These are phyloP conservation scores for Metschnikowia rubicola DNA, from an alignment of 805 yeast genomes.

Conservation along the genomic window DNA sequence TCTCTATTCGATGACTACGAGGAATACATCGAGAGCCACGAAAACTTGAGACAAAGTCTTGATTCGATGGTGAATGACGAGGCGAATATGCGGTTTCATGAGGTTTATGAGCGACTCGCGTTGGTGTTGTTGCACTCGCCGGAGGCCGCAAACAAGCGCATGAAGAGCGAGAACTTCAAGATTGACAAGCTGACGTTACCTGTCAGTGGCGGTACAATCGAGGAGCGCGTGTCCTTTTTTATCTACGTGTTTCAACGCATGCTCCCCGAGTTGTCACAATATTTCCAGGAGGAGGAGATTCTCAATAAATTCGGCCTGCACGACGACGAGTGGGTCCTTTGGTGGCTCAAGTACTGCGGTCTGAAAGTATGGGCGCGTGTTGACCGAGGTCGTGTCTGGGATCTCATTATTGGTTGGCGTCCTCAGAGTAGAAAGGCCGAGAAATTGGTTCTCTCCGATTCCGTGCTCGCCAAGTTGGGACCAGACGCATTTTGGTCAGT, in stretches of 20 bases:
- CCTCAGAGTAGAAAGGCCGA: slow-evolving; percentile 28
- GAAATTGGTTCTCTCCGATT: slow-evolving; percentile 28
- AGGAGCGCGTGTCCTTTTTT: slow-evolving; percentile 67
- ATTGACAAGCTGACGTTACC: slow-evolving; percentile 41
- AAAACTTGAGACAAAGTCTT: slow-evolving; percentile 22
- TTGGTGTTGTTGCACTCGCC: slow-evolving; percentile 76
- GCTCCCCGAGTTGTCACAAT: slow-evolving; percentile 73
- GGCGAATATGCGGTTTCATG: slow-evolving; percentile 52
- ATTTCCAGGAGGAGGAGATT: slow-evolving; percentile 77
- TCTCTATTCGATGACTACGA: slow-evolving; percentile 37
- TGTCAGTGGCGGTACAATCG: slow-evolving; percentile 58
- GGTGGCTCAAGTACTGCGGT: slow-evolving; percentile 95
- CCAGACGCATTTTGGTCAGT: slow-evolving; percentile 63
- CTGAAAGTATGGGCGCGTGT: slow-evolving; percentile 76
- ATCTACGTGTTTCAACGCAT: slow-evolving; percentile 56
- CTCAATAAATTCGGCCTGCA: slow-evolving; percentile 51
- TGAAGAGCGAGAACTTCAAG: slow-evolving; percentile 9
- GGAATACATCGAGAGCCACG: slow-evolving; percentile 33
- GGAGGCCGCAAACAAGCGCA: slow-evolving; percentile 35
- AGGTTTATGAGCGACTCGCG: slow-evolving; percentile 70
- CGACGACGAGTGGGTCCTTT: slow-evolving; percentile 85
- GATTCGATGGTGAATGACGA: slow-evolving; percentile 27
- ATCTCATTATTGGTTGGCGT: slow-evolving; percentile 76
- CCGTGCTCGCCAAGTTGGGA: slow-evolving; percentile 40
- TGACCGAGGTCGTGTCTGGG: slow-evolving; percentile 91